These are phyloP conservation scores for Crinitomyces ghanaensis DNA, from an alignment of 805 yeast species.

Conservation along the genomic window DNA sequence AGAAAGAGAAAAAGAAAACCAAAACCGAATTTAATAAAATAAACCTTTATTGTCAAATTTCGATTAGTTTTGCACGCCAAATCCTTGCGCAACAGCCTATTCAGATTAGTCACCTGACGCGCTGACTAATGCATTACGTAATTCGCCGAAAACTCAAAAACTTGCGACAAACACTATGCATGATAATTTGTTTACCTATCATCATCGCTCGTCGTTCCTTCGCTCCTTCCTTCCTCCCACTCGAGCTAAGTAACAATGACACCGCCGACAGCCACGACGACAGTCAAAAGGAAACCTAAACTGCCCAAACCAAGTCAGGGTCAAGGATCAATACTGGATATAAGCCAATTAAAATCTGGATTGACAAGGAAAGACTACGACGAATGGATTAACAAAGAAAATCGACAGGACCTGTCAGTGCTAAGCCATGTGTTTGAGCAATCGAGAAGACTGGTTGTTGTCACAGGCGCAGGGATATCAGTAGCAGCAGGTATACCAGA, in stretches of 20 bases:
- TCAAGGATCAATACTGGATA: conserved; percentile 8
- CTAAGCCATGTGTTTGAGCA: conserved; percentile 41
- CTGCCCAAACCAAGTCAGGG: conserved; percentile 9
- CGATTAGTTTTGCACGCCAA: too few relatives aligned
- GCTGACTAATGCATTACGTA: too few relatives aligned
- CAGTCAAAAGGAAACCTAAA: conserved; percentile 8
- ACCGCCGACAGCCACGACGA: conserved; percentile 1
- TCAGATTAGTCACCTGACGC: too few relatives aligned
- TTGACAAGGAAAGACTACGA: conserved; percentile 2
- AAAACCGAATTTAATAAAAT: too few relatives aligned
- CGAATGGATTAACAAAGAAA: conserved; percentile 4
- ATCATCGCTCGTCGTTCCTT: too few relatives aligned
- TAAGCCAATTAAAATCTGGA: conserved; percentile 1
- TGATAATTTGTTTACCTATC: too few relatives aligned
- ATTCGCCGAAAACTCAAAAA: too few relatives aligned
- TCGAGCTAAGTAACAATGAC: background rate
- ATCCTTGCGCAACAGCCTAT: too few relatives aligned
- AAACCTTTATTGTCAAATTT: too few relatives aligned
- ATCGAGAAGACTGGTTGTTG: conserved; percentile 47
- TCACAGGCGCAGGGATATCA: conserved; percentile 87
- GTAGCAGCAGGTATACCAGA: conserved; percentile 89
- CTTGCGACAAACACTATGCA: too few relatives aligned
- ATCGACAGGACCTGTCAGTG: conserved; percentile 29
- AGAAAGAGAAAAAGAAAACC: too few relatives aligned
- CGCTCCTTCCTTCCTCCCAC: too few relatives aligned